Evolutionary conservation across 805 yeast genomes (phyloP).

Genomic region (Lipomyces chichibuensis): DNA sequence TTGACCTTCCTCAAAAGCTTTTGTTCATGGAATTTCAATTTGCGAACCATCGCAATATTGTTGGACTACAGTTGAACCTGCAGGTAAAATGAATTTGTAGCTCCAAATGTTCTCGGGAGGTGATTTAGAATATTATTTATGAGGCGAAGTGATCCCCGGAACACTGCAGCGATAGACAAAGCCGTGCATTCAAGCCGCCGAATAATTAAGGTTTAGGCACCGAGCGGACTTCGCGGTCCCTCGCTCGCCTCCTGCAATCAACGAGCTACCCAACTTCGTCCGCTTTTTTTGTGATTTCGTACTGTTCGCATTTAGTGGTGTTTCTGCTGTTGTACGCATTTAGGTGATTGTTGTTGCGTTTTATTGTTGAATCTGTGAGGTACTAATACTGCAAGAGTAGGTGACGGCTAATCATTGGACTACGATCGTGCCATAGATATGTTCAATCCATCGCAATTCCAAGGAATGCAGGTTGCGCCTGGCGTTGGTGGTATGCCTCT

Average conservation of each 20-base stretch:
- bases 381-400: neutral
- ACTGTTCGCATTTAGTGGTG: neutral
- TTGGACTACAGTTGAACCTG: neutral
- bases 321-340: neutral
- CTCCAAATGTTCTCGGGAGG: neutral
- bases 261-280: neutral
- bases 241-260: neutral
- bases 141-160: neutral
- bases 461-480: neutral
- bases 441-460: conserved; percentile 1
- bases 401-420: neutral
- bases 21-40: conserved; percentile 92
- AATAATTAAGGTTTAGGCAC: neutral
- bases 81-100: neutral
- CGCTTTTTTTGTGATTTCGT: neutral
- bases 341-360: neutral
- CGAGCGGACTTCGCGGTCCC: neutral
- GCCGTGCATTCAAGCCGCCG: no score
- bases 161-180: neutral
- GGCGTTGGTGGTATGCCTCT: neutral
- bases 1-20: conserved; percentile 93
- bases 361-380: neutral
- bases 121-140: neutral
- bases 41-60: conserved; percentile 66
- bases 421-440: neutral